Conservation (phyloP, 129 eudicot genomes). For the Chrysanthemum seticuspe region DNA sequence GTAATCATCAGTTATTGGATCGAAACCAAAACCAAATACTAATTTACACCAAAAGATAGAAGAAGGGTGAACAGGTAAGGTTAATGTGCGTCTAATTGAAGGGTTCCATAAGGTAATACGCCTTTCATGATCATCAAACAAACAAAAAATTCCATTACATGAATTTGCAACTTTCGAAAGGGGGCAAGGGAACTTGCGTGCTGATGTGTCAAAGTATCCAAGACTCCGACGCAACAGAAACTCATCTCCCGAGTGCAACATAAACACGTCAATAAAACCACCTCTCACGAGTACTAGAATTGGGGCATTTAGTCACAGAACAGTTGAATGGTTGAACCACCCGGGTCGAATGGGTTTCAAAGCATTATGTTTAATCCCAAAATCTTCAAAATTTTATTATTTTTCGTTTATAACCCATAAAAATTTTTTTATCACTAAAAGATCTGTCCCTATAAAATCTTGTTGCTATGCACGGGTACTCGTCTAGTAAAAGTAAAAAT, state of each 20-base stretch:
- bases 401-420: no score
- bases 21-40: background rate
- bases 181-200: background rate
- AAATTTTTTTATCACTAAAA: no score
- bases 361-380: no score
- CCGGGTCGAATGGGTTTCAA: no score
- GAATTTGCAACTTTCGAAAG: background rate
- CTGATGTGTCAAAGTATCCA: background rate
- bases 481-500: no score
- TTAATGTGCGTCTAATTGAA: background rate
- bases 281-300: no score
- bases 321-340: no score
- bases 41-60: no score
- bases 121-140: background rate
- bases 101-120: background rate
- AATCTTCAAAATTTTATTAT: no score
- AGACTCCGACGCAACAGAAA: background rate
- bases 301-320: no score
- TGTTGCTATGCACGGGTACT: no score
- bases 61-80: background rate
- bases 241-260: background rate
- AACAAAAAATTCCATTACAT: background rate
- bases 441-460: no score
- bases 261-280: background rate
- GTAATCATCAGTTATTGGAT: background rate